Base-by-base conservation (phyloP, 1,284 basidiomycete genomes). In the Apiotrichum akiyoshidainum region DNA sequence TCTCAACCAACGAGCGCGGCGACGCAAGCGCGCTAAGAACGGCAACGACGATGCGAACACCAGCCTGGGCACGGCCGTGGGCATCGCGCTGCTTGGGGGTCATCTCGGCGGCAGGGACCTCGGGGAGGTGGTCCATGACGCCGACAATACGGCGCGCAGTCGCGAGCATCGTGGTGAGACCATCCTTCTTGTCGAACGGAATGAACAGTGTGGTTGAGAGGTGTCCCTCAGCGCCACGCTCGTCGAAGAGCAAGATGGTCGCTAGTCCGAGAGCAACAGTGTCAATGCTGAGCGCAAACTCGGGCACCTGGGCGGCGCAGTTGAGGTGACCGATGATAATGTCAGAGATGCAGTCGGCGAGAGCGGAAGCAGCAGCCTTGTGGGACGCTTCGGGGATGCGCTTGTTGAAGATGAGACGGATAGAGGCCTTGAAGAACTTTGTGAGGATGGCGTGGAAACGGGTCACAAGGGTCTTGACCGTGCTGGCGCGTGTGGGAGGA, bases 371-470 rank as follows among this genome's bases (percentile, higher is more conserved):
- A 68, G 92, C 88, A 67, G 86, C 85, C 75, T 86, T 89, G 75
- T 95, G 92, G 5, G 82, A 71, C 1, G 83, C 66, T 69, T 99
- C 95, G 16, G 86, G 65, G 34, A 88, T 84, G 58, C 94, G 84
- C 31, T 87, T 88, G 70, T 90, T 86, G 13, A 79, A 75, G 73
- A 97, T 87, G 72, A 96, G 82, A 73, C 92, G 90, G 61, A 93
- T 88, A 60, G 93, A 85, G 17, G 90, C 91, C 83, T 91, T 89
- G 80, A 96, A 92, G 74, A 98, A 89, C 6, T 90, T 88, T 1
- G 86, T 85, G 58, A 95, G 78, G 5, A 87, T 83, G 33, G 83
- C 85, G 0, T 92, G 90, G 55, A 95, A 83, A 46, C 89, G 86
- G 59, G 87, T 86, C 0, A 88, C 86, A 37, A 97, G 78, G 68